Base-by-base conservation (phyloP, 208 protist species). In the Acanthamoeba pearcei region DNA sequence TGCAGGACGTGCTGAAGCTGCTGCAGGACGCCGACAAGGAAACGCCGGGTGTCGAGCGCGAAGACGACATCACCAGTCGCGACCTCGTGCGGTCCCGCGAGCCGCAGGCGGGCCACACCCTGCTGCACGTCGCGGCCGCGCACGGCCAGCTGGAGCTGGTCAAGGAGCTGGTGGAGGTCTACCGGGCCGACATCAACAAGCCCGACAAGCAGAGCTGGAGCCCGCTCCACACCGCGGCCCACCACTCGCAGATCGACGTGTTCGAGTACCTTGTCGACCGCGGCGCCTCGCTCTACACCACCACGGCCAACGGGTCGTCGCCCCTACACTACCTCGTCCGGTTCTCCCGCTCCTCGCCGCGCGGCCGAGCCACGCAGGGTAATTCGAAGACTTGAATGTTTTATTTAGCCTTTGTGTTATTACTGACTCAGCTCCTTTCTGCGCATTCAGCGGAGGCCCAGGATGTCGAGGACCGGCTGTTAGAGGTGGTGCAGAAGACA, bases 181-280 rank as follows among this genome's bases (percentile, higher is more conserved):
- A 70, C 19, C 15, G 35, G 15, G 83, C 83, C 12, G 83, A 90
- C 60, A 62, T 90, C n/a, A 90, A 90, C 60, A 51, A 35, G 42
- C 51, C n/a, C 83, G 83, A 90, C 60, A 90, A 70, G 60, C n/a
- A 70, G 29, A 29, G 83, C 51, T 90, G 83, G 83, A 90, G 35
- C n/a, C 60, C 83, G 51, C 51, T 66, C 22, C 83, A 90, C 60
- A 70, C 55, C 6, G 83, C 83, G 22, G 83, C 83, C 0, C n/a
- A 66, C 29, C 46, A 70, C 83, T 38, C 55, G 55, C 46, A 66
- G 60, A 8, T 90, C 42, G 83, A 90, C n/a, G 55, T 68, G 22
- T 90, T 90, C 60, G 83, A 57, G 51, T 90, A 90, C 60, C 83
- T 90, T 15, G 17, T 90, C 13, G 83, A 90, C 51, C 51, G 24